These are phyloP conservation scores for Cinnamomum chago DNA, from an alignment of 164 flowering plant species.

Conservation along the genomic window DNA sequence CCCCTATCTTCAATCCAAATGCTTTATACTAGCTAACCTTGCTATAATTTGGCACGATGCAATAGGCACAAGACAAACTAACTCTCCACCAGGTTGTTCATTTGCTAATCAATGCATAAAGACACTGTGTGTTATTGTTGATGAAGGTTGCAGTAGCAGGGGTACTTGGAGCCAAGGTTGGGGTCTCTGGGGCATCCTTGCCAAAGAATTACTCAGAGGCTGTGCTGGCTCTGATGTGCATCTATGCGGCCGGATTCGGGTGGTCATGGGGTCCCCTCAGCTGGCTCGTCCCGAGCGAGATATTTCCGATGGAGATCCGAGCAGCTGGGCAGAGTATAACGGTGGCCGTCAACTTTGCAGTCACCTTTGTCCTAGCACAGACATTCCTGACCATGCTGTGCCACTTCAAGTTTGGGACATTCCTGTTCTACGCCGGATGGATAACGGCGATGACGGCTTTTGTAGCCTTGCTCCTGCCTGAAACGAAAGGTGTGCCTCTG, in stretches of 20 bases:
- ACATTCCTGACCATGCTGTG: conserved; percentile 63
- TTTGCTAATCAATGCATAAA: too few species aligned
- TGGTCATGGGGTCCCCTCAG: conserved; percentile 86
- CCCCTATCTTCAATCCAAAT: too few species aligned
- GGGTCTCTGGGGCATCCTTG: conserved; percentile 36
- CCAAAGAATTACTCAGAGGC: conserved; percentile 31
- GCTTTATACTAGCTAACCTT: too few species aligned
- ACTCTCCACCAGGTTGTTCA: too few species aligned
- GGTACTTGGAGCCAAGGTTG: conserved; percentile 36
- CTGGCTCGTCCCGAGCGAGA: conserved; percentile 78
- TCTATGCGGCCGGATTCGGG: conserved; percentile 60
- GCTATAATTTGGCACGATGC: too few species aligned
- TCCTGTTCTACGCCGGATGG: conserved; percentile 65
- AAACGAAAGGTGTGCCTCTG: conserved; percentile 62
- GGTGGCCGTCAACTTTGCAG: conserved; percentile 53
- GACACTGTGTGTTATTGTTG: neutral
- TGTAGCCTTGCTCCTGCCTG: conserved; percentile 48
- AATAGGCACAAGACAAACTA: too few species aligned
- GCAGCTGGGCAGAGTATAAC: conserved; percentile 62
- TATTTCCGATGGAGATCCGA: conserved; percentile 61
- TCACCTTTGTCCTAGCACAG: conserved; percentile 55
- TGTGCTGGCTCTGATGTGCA: conserved; percentile 58
- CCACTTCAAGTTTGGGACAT: conserved; percentile 53
- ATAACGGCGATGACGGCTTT: conserved; percentile 47
- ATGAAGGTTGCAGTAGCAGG: conserved; percentile 43